phyloP scores from a whole-genome alignment of 1,284 basidiomycete species.

The Megacollybia platyphylla region DNA sequence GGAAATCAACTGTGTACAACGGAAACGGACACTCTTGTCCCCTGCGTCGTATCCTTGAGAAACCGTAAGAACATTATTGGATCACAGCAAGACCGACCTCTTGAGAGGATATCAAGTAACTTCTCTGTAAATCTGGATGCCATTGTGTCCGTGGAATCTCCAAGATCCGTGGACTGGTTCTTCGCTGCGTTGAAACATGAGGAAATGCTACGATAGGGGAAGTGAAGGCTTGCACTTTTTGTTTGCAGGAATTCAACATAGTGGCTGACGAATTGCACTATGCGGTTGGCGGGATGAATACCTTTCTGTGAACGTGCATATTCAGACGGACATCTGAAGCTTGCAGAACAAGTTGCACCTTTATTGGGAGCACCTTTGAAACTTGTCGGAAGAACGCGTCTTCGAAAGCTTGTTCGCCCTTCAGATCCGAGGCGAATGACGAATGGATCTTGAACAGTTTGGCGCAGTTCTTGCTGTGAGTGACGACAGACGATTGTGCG shows the following conservation, averaged over 20 bases:
- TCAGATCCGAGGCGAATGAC: neutral
- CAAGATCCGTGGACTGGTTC: constrained; percentile 2
- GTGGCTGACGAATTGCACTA: neutral
- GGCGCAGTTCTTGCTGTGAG: neutral
- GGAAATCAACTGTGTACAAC: constrained; percentile 69
- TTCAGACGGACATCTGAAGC: too few species aligned
- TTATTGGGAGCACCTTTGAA: neutral
- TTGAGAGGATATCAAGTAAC: constrained; percentile 68
- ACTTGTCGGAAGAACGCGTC: neutral
- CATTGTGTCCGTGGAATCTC: constrained; percentile 41
- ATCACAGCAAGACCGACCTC: constrained; percentile 33
- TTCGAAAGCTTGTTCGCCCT: neutral
- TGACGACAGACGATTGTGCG: neutral
- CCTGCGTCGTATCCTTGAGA: constrained; percentile 15
- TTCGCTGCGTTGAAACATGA: neutral
- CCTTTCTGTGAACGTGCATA: neutral
- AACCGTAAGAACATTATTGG: too few species aligned
- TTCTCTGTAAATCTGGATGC: constrained; percentile 65
- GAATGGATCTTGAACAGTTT: neutral
- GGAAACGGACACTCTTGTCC: constrained; percentile 78
- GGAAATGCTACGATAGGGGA: neutral
- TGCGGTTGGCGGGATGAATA: neutral
- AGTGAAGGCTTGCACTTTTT: neutral
- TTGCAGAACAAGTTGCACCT: too few species aligned
- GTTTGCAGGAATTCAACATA: neutral